Conservation (phyloP, 768 basidiomycete genomes). For the Gloeostereum incarnatum region DNA sequence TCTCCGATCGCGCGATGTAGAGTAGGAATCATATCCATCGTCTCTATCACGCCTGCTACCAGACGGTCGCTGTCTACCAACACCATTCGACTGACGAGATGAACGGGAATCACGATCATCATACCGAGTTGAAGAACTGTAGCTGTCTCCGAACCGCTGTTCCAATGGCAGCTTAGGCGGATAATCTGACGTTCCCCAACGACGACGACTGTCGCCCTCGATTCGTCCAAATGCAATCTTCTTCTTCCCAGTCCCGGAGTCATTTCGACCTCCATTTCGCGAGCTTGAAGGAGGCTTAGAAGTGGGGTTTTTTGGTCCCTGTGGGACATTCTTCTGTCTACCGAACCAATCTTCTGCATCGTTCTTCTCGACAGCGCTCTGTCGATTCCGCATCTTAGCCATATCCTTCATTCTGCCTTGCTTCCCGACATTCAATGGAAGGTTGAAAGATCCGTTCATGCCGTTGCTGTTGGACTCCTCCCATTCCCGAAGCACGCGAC, state of each 20-base stretch:
- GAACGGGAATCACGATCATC: slow-evolving; percentile 1
- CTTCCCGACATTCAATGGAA: slow-evolving; percentile 54
- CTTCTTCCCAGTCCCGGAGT: slow-evolving; percentile 13
- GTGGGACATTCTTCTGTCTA: slow-evolving; percentile 7
- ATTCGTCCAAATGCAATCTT: slow-evolving; percentile 22
- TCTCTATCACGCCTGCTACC: slow-evolving; percentile 13
- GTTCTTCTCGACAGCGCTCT: slow-evolving; percentile 32
- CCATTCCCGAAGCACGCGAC: slow-evolving; percentile 32
- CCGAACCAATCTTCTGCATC: slow-evolving; percentile 66
- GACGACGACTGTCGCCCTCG: background rate
- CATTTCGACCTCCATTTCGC: slow-evolving; percentile 2
- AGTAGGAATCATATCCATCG: slow-evolving; percentile 9
- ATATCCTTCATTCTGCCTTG: slow-evolving; percentile 53
- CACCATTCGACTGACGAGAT: slow-evolving; percentile 8
- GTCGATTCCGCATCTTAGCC: slow-evolving; percentile 39
- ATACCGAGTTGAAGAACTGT: background rate
- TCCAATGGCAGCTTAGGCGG: background rate
- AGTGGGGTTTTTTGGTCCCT: slow-evolving; percentile 1
- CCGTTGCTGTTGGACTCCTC: slow-evolving; percentile 25
- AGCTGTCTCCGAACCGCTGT: slow-evolving; percentile 3
- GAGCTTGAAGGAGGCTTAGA: background rate
- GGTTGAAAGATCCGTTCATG: slow-evolving; percentile 37
- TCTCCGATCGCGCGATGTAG: slow-evolving; percentile 4
- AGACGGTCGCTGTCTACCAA: slow-evolving; percentile 11
- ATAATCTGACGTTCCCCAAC: background rate